Conservation (phyloP, 768 basidiomycete genomes). For the Calocybe indica region DNA sequence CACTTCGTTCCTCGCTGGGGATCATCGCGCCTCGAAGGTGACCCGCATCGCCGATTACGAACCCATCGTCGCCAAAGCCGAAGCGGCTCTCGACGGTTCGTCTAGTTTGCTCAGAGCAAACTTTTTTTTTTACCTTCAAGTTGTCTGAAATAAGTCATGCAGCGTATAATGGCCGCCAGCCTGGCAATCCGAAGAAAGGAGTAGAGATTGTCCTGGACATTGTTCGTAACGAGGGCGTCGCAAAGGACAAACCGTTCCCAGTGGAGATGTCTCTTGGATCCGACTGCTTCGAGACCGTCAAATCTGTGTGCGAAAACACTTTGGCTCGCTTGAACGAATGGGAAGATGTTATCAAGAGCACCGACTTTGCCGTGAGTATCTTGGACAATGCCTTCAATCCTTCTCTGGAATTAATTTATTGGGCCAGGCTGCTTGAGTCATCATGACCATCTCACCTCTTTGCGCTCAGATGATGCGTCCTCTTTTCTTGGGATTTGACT, state of each 20-base stretch:
- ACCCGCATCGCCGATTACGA: constrained; percentile 26
- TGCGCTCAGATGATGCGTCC: too few species aligned
- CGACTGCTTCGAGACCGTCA: constrained; percentile 9
- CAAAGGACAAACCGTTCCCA: constrained; percentile 31
- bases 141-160: background rate
- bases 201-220: constrained; percentile 19
- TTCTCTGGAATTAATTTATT: too few species aligned
- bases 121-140: background rate
- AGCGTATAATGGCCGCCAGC: constrained; percentile 13
- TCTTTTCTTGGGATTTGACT: too few species aligned
- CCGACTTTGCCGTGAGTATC: constrained; percentile 5
- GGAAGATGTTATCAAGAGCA: constrained; percentile 14
- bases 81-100: constrained; percentile 18
- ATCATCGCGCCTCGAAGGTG: constrained; percentile 18
- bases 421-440: too few species aligned
- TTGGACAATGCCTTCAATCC: too few species aligned
- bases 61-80: constrained; percentile 11
- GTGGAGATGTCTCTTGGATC: constrained; percentile 21
- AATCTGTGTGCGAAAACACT: constrained; percentile 4
- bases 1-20: constrained; percentile 21
- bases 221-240: constrained; percentile 35
- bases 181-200: constrained; percentile 18
- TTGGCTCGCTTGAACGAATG: constrained; percentile 13
- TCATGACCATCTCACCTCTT: too few species aligned
- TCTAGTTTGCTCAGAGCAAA: background rate